Evolutionary conservation across 345 rosid genomes (phyloP), one percentile per base, ranked within the genome.

Genomic region (Hibiscus syriacus): DNA sequence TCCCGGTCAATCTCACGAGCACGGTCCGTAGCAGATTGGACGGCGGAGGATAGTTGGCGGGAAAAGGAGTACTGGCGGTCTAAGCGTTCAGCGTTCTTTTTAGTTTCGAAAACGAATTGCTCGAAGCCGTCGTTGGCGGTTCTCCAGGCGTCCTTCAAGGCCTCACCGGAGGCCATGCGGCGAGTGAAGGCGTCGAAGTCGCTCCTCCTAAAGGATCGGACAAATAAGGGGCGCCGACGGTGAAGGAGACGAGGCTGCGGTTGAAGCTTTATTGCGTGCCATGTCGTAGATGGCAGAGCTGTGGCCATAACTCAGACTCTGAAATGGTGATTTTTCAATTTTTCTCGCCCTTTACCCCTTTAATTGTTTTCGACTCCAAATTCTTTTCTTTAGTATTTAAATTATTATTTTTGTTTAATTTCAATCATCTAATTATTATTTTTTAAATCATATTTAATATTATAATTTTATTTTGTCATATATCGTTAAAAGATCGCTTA

Each of bases 81-180:
- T 23, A 88, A 63, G 49, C 96, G 86, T 78, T 90, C 90, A 6
- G 93, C 90, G 8, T 92, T 77, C 72, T 90, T 93, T 86, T 82
- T 82, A 13, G 98, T 86, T 74, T 93, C 98, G 32, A 83, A 93
- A 10, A 90, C 60, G 58, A 93, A 75, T 66, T 73, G 87, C 80
- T 93, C 98, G 68, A 93, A 84, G 25, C 97, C 86, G 69, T 88
- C 90, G 76, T 93, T 93, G 50, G 97, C 91, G 16, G 71, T 78
- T 5, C 92, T 80, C 98, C 98, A 92, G 1, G 92, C 93, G 50
- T 87, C 86, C 70, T 74, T 82, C 83, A 81, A 90, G 41, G 78
- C 89, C 72, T 79, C 89, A 17, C 88, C 87, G 29, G 90, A 90
- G 77, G 84, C 81, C 66, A 83, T 66, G 32, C 78, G 77, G 66